Evolutionary conservation across 2,329 filamentous ascomycete genomes (phyloP).

Genomic region (Talaromyces atroroseus): DNA sequence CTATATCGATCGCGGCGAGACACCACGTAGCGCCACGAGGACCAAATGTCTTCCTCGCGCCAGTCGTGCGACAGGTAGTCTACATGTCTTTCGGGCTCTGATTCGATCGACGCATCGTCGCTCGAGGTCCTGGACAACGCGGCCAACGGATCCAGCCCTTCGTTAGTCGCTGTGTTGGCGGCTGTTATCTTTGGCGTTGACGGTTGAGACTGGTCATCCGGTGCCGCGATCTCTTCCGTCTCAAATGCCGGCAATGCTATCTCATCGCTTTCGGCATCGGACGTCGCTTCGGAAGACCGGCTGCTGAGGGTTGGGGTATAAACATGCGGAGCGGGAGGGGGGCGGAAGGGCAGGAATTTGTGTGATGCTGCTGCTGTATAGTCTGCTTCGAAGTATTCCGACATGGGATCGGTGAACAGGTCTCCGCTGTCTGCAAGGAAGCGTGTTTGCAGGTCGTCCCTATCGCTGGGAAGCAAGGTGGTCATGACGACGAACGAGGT

Average conservation of each 20-base stretch:
- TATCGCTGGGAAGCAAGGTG: constrained; percentile 3
- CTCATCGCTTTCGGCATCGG: constrained; percentile 30
- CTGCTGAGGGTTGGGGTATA: constrained; percentile 35
- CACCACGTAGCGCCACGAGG: constrained; percentile 90
- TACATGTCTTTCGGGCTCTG: constrained; percentile 78
- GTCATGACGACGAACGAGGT: neutral
- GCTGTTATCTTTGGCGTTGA: neutral
- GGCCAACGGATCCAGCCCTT: neutral
- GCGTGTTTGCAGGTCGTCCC: constrained; percentile 27
- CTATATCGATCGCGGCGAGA: constrained; percentile 71
- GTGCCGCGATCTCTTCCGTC: constrained; percentile 23
- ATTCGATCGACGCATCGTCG: constrained; percentile 71
- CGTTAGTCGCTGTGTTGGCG: neutral
- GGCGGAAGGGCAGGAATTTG: constrained; percentile 32
- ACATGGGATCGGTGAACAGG: constrained; percentile 24
- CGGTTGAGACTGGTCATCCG: neutral
- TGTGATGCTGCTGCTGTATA: constrained; percentile 22
- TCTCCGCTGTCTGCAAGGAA: constrained; percentile 23
- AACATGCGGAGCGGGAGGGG: constrained; percentile 25
- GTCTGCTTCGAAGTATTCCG: constrained; percentile 21
- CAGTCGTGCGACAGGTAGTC: constrained; percentile 92
- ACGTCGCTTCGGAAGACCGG: constrained; percentile 29
- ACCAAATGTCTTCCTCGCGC: constrained; percentile 95
- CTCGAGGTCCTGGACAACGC: constrained; percentile 4
- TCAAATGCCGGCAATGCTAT: constrained; percentile 42